Evolutionary conservation across 352 stramenopile species (phyloP).

Genomic region (Plasmopara viticola): DNA sequence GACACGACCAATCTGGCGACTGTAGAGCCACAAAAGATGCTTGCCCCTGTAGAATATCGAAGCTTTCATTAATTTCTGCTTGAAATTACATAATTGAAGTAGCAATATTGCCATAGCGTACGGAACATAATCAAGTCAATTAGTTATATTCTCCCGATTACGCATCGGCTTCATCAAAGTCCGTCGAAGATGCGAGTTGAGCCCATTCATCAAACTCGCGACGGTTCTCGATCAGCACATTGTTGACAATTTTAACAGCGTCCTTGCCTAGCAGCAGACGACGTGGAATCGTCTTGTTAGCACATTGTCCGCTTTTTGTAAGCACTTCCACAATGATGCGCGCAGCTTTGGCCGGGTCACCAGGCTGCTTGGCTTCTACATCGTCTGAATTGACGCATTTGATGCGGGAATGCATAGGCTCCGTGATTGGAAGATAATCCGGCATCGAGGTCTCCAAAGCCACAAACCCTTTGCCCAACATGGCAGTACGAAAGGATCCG

Average conservation of each 20-base stretch:
- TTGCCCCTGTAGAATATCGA: too few relatives aligned
- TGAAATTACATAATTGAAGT: too few relatives aligned
- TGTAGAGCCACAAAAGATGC: too few relatives aligned
- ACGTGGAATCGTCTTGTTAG: slow-evolving; percentile 25
- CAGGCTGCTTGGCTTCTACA: slow-evolving; percentile 16
- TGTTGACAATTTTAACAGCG: slow-evolving; percentile 22
- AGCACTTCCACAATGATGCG: slow-evolving; percentile 31
- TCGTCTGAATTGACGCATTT: slow-evolving; percentile 10
- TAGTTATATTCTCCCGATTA: slow-evolving; percentile 4
- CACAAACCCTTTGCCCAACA: slow-evolving; percentile 30
- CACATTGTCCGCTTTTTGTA: slow-evolving; percentile 31
- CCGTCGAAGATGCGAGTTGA: slow-evolving; percentile 18
- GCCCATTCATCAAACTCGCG: slow-evolving; percentile 28
- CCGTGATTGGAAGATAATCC: slow-evolving; percentile 26
- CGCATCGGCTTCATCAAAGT: slow-evolving; percentile 20
- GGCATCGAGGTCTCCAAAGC: slow-evolving; percentile 27
- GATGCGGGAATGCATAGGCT: slow-evolving; percentile 20
- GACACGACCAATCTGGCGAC: too few relatives aligned
- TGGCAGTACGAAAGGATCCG: slow-evolving; percentile 36
- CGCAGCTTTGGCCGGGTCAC: slow-evolving; percentile 28
- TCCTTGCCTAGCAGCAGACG: slow-evolving; percentile 33
- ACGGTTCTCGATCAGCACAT: slow-evolving; percentile 12
- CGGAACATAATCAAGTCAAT: too few relatives aligned
- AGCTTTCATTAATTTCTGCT: too few relatives aligned
- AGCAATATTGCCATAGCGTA: too few relatives aligned